Conservation (phyloP, 106 monocot species). For the Acanthochlamys bracteata region DNA sequence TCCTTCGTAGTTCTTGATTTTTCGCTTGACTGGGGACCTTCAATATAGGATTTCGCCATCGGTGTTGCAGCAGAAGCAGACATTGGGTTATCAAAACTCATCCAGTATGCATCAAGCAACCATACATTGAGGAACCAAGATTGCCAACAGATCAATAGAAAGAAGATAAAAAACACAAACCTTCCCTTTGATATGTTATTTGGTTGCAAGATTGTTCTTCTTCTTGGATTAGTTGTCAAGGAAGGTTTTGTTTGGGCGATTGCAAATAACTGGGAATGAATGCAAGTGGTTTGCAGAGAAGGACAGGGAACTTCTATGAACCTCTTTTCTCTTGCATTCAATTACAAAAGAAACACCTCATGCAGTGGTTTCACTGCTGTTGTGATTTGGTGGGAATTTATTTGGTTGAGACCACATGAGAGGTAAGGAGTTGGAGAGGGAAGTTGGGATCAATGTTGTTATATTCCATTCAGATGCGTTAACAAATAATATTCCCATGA, state of each 20-base stretch:
- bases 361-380: background rate
- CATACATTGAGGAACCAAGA: background rate
- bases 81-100: background rate
- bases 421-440: background rate
- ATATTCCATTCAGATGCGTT: background rate
- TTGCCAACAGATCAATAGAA: background rate
- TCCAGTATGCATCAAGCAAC: background rate
- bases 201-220: background rate
- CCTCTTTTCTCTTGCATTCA: background rate
- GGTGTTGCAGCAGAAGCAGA: background rate
- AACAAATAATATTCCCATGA: background rate
- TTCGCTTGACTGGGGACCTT: background rate
- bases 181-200: background rate
- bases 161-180: background rate
- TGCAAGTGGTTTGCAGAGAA: background rate
- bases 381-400: conserved; percentile 1
- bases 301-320: background rate
- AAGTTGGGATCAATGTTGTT: background rate
- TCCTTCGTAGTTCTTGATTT: background rate
- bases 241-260: too few species aligned
- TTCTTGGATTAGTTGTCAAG: too few species aligned
- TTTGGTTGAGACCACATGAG: background rate
- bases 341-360: background rate
- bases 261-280: background rate
- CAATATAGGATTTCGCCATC: background rate